phyloP scores from a whole-genome alignment of 768 basidiomycete genomes.

The Suillus variegatus region DNA sequence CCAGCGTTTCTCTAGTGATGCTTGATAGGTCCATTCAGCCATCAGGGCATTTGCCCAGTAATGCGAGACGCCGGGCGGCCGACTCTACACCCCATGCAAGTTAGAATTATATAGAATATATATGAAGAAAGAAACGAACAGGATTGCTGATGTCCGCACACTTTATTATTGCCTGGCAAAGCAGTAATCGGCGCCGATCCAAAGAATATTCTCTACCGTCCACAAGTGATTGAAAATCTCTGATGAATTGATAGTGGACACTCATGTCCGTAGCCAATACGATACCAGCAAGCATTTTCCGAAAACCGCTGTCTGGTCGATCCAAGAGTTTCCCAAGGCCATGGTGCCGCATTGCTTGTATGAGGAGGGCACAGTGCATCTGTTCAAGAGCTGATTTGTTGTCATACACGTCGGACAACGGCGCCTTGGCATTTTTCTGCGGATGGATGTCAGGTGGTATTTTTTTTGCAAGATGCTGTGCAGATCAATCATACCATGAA shows the following conservation, averaged over 20 bases:
- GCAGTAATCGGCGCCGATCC: conserved; percentile 57
- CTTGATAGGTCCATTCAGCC: conserved; percentile 91
- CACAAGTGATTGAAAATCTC: conserved; percentile 55
- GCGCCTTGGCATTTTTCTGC: conserved; percentile 92
- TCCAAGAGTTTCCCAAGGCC: conserved; percentile 73
- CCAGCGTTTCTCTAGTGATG: conserved; percentile 79
- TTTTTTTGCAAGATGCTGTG: background rate
- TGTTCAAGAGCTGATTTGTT: conserved; percentile 89
- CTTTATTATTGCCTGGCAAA: conserved; percentile 93
- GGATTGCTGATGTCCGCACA: conserved; percentile 99
- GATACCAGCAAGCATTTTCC: conserved; percentile 75
- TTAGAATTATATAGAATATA: conserved; percentile 8
- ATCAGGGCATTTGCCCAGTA: conserved; percentile 90
- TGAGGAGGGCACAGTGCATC: conserved; percentile 84
- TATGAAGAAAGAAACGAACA: conserved; percentile 48
- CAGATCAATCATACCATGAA: conserved; percentile 79
- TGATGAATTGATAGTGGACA: conserved; percentile 85
- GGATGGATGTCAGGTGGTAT: conserved; percentile 11
- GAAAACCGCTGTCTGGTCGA: conserved; percentile 54
- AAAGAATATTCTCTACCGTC: conserved; percentile 40
- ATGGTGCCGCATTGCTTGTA: conserved; percentile 78
- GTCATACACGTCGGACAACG: conserved; percentile 85
- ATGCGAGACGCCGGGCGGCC: conserved; percentile 88
- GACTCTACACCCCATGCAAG: conserved; percentile 55
- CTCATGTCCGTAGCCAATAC: conserved; percentile 96